These are phyloP conservation scores for Tolypocladium inflatum DNA, from an alignment of 2,329 filamentous ascomycete genomes.

Conservation along the genomic window DNA sequence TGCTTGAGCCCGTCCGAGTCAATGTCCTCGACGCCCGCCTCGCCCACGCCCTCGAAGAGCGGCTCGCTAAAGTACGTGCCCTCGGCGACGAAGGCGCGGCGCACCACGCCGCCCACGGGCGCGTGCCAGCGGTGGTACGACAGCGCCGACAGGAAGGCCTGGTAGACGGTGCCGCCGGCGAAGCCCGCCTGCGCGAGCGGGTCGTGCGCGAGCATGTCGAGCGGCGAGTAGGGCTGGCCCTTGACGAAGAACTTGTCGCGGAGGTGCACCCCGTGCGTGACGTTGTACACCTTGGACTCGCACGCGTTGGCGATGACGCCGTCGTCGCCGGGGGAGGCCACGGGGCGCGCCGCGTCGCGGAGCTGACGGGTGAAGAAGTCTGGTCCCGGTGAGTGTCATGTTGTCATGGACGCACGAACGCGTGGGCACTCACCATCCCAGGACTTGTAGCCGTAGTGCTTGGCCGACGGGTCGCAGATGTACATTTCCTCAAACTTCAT, in stretches of 20 bases:
- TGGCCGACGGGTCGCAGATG: conserved; percentile 43
- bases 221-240: conserved; percentile 55
- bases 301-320: conserved; percentile 51
- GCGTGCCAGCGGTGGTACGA: conserved; percentile 66
- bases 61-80: conserved; percentile 62
- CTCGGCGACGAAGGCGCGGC: conserved; percentile 45
- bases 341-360: conserved; percentile 42
- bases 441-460: conserved; percentile 51
- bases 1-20: conserved; percentile 32
- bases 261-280: conserved; percentile 38
- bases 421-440: conserved; percentile 45
- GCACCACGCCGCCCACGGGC: conserved; percentile 53
- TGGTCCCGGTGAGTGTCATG: conserved; percentile 5
- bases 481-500: conserved; percentile 51
- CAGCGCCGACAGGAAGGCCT: conserved; percentile 58
- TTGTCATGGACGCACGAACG: too few relatives aligned
- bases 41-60: conserved; percentile 24
- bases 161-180: conserved; percentile 56
- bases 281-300: conserved; percentile 50
- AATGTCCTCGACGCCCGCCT: conserved; percentile 21
- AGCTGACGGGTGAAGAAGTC: conserved; percentile 58
- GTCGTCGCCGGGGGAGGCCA: conserved; percentile 45
- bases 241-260: conserved; percentile 61
- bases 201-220: conserved; percentile 54
- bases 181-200: conserved; percentile 39